Evolutionary conservation across 2,329 filamentous ascomycete species (phyloP).

Genomic region (Alternaria postmessia): DNA sequence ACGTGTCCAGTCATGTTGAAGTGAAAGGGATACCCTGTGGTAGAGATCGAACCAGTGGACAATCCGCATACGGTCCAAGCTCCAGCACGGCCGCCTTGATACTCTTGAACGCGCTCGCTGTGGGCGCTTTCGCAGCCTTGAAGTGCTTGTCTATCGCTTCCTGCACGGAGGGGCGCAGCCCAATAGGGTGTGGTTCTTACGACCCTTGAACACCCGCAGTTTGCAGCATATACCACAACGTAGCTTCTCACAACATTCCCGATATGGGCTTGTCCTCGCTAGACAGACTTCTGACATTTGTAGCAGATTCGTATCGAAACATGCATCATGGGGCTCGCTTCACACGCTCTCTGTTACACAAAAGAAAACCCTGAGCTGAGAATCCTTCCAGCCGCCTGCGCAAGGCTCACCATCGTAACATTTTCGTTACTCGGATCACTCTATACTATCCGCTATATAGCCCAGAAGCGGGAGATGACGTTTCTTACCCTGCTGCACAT

Average conservation of each 20-base stretch:
- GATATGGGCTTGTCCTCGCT: too few relatives aligned
- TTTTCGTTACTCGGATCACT: neutral
- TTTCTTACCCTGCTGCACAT: slow-evolving; percentile 10
- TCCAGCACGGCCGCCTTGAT: neutral
- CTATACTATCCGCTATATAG: neutral
- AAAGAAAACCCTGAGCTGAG: neutral
- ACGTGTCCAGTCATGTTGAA: neutral
- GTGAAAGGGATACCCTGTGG: neutral
- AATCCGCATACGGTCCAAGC: neutral
- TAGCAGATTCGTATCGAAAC: slow-evolving; percentile 2
- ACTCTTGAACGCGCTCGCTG: neutral
- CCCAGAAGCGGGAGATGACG: slow-evolving; percentile 10
- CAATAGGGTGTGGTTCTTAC: neutral
- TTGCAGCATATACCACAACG: neutral
- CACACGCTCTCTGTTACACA: neutral
- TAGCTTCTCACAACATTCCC: neutral
- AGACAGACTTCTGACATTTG: neutral
- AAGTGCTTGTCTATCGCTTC: neutral
- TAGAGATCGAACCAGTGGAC: neutral
- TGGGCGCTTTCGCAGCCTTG: neutral
- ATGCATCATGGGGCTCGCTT: neutral
- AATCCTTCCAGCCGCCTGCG: neutral
- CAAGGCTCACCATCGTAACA: neutral
- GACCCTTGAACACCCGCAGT: neutral
- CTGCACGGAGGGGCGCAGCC: neutral